Base-by-base conservation (phyloP, 495 filamentous ascomycete genomes). In the Geopyxis carbonaria region DNA sequence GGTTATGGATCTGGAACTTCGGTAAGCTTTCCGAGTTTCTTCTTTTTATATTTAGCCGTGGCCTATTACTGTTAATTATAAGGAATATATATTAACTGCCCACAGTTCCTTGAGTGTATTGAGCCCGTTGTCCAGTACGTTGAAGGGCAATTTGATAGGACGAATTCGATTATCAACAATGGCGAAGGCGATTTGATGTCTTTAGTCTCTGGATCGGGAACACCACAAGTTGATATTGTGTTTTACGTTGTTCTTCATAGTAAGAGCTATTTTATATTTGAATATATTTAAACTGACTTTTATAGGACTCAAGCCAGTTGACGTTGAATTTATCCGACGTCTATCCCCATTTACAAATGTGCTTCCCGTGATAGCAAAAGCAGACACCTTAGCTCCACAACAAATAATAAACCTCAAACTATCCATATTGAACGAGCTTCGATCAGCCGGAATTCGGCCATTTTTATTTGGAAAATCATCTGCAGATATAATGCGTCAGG, bases 201-300 rank as follows among this genome's bases (percentile, higher is more conserved):
- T 41, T 51, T 97, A 44, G 59, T 97, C 2, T 80, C 84, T 43
- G 89, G 87, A 1, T 72, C 75, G 51, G 87, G 89, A 34, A 86
- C 84, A 18, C 71, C 78, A 16, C 85, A 89, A 55, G 82, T 95
- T 16, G 91, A 97, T 61, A 70, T 78, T 3, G 73, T 93, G 7
- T 65, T 97, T 38, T 94, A 91, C 56, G 53, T 94, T 31, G 70
- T 93, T 33, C 63, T 64, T 23, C 62, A 70, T 50, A 65, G 78
- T n/a, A n/a, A n/a, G n/a, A n/a, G n/a, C n/a, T n/a, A n/a, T n/a
- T n/a, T 16, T 16, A n/a, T n/a, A 3, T 11, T 23, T 38, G 15
- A 2, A 16, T 39, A 6, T 16, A 15, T 14, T 38, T 10, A 2
- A 27, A 34, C 50, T 63, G 10, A 63, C 39, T 15, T 3, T 13